Evolutionary conservation across 345 rosid species (phyloP).

Genomic region (Brassica juncea): DNA sequence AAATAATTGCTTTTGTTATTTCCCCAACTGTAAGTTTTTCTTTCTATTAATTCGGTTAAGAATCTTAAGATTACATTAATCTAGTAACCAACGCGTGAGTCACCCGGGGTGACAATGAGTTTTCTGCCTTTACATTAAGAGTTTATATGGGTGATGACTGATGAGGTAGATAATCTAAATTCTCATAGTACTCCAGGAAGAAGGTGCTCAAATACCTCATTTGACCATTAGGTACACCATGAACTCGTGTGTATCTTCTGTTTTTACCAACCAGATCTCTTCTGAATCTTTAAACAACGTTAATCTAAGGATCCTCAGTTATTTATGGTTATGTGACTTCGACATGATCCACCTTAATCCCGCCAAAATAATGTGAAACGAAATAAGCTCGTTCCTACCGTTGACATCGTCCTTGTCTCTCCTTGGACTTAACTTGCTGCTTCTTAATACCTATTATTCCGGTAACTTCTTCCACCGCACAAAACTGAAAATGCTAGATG

Average conservation of each 20-base stretch:
- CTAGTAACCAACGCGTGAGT: not conserved
- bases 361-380: not conserved
- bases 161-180: not conserved
- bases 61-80: not conserved
- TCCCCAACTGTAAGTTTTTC: constrained; percentile 24
- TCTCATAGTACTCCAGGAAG: not conserved
- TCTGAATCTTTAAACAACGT: not conserved
- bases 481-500: not conserved
- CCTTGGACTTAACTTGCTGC: not conserved
- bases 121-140: not conserved
- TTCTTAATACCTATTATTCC: not conserved
- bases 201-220: not conserved
- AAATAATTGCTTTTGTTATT: constrained; percentile 16
- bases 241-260: not conserved
- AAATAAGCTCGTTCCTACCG: not conserved
- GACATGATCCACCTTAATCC: not conserved
- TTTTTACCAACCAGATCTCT: not conserved
- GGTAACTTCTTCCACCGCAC: not conserved
- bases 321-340: not conserved
- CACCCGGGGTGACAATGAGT: not conserved
- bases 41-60: not conserved
- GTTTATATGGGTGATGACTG: not conserved
- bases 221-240: not conserved
- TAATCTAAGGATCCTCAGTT: not conserved
- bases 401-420: not conserved